These are phyloP conservation scores for Mangifera indica DNA, from an alignment of 345 rosid genomes.

Conservation along the genomic window DNA sequence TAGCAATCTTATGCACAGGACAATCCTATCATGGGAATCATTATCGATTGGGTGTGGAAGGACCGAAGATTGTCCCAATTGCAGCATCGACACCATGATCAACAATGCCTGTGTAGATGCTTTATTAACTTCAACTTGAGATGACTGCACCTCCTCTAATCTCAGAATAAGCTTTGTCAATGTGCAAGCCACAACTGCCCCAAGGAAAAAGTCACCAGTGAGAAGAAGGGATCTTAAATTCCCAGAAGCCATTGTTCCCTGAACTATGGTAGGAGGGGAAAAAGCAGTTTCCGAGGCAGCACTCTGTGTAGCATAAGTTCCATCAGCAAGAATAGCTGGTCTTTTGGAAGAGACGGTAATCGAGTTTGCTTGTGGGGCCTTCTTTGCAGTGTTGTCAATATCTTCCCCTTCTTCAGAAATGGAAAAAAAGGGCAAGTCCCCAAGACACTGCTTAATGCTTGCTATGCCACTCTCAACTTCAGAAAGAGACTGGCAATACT, in stretches of 20 bases:
- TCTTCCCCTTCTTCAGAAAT: constrained; percentile 69
- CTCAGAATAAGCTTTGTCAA: constrained; percentile 88
- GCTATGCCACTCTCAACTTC: constrained; percentile 83
- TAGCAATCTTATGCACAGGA: constrained; percentile 73
- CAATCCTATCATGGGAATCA: constrained; percentile 87
- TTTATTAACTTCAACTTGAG: constrained; percentile 75
- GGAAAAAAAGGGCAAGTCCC: constrained; percentile 78
- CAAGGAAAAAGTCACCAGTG: constrained; percentile 95
- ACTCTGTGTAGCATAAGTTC: constrained; percentile 88
- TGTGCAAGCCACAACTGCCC: constrained; percentile 95
- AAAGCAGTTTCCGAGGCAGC: constrained; percentile 92
- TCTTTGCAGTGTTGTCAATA: constrained; percentile 58
- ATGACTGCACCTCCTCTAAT: constrained; percentile 89
- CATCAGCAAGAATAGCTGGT: constrained; percentile 88
- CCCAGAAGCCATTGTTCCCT: constrained; percentile 67
- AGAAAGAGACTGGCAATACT: constrained; percentile 80
- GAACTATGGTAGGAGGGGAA: constrained; percentile 73
- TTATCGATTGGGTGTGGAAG: constrained; percentile 92
- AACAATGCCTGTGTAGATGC: constrained; percentile 61
- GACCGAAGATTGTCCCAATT: constrained; percentile 85
- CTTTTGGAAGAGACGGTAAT: constrained; percentile 69
- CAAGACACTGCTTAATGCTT: constrained; percentile 84
- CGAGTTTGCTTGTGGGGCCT: constrained; percentile 52
- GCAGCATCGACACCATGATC: constrained; percentile 89
- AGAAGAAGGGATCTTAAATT: constrained; percentile 90